phyloP scores from a whole-genome alignment of 768 basidiomycete genomes.

The Trametes cubensis region DNA sequence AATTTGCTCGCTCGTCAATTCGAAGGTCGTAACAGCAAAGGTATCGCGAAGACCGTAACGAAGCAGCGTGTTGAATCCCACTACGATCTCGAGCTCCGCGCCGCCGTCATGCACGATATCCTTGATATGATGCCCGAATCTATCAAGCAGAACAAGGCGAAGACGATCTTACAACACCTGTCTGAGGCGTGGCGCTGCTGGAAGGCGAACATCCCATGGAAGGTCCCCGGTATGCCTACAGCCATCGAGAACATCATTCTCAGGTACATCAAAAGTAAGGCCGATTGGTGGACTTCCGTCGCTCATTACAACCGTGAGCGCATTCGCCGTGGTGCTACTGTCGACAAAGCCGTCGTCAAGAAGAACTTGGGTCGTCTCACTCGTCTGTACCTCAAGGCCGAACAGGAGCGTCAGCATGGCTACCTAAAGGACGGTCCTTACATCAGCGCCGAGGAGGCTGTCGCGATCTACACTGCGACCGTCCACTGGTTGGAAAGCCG shows the following conservation, averaged over 20 bases:
- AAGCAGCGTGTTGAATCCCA: slow-evolving; percentile 99
- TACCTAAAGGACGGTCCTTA: slow-evolving; percentile 99
- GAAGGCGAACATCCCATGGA: slow-evolving; percentile 99
- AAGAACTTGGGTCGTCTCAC: slow-evolving; percentile 99
- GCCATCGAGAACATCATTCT: slow-evolving; percentile 99
- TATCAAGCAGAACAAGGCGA: slow-evolving; percentile 99
- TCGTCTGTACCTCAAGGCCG: slow-evolving; percentile 96
- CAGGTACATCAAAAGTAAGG: slow-evolving; percentile 98
- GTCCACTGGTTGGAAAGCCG: slow-evolving; percentile 99
- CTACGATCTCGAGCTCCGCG: slow-evolving; percentile 95
- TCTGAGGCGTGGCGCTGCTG: slow-evolving; percentile 99
- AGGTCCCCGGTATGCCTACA: slow-evolving; percentile 99
- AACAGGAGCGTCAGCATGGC: slow-evolving; percentile 97
- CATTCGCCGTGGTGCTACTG: slow-evolving; percentile 94
- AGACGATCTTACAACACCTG: slow-evolving; percentile 96
- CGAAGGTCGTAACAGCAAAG: slow-evolving; percentile 96
- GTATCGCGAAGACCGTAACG: slow-evolving; percentile 96
- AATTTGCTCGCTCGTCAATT: slow-evolving; percentile 98
- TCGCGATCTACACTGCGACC: slow-evolving; percentile 97
- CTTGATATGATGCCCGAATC: slow-evolving; percentile 99
- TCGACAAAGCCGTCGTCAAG: slow-evolving; percentile 98
- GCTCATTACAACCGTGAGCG: slow-evolving; percentile 98
- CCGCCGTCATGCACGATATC: slow-evolving; percentile 99
- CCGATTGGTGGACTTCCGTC: slow-evolving; percentile 99
- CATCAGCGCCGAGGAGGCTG: slow-evolving; percentile 97